Conservation (phyloP, 129 eudicot genomes). For the Pseudognaphalium luteoalbum region DNA sequence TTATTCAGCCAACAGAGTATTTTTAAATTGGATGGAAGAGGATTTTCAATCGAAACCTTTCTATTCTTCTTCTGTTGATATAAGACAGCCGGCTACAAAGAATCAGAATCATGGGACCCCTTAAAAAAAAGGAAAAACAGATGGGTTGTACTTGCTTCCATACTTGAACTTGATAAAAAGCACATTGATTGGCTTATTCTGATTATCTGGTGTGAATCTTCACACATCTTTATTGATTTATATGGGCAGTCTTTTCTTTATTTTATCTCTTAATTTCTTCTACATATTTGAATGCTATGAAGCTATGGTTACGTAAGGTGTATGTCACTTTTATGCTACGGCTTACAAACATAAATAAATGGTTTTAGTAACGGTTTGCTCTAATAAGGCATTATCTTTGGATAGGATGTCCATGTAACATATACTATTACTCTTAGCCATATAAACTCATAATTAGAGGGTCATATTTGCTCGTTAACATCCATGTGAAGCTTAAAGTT, state of each 20-base stretch:
- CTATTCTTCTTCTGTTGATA: constrained; percentile 39
- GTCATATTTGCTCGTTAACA: not conserved
- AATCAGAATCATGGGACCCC: constrained; percentile 42
- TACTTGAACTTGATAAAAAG: constrained; percentile 42
- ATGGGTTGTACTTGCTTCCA: constrained; percentile 63
- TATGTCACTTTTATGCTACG: constrained; percentile 25
- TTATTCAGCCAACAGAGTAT: constrained; percentile 46
- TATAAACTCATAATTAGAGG: not conserved
- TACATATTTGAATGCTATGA: constrained; percentile 18
- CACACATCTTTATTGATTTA: constrained; percentile 31
- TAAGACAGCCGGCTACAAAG: constrained; percentile 26
- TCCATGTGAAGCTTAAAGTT: not conserved
- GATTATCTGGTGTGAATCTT: constrained; percentile 52
- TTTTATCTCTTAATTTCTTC: constrained; percentile 4
- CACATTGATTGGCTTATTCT: constrained; percentile 38
- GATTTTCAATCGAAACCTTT: constrained; percentile 41
- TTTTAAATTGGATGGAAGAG: constrained; percentile 35
- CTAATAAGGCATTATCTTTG: not conserved
- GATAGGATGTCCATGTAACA: not conserved
- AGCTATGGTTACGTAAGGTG: constrained; percentile 15
- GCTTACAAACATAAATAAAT: not conserved
- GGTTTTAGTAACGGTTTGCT: not conserved
- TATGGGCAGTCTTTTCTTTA: constrained; percentile 17
- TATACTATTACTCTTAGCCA: not conserved
- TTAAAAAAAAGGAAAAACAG: constrained; percentile 6